These are phyloP conservation scores for Ramicandelaber brevisporus DNA, from an alignment of 192 early-diverging fungal species.

Conservation along the genomic window DNA sequence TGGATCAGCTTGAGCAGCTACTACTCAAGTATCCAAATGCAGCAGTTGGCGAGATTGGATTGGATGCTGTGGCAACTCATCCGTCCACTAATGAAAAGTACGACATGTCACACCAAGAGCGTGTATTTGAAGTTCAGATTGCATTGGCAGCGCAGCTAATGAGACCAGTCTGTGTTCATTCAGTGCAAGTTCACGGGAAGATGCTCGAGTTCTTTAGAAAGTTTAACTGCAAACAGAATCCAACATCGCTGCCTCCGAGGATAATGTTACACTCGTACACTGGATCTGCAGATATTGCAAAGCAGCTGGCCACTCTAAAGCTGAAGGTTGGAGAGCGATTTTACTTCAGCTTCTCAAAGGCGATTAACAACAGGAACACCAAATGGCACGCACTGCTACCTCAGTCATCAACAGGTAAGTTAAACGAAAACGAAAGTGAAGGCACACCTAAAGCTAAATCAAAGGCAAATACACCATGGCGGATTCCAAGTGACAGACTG, in stretches of 20 bases:
- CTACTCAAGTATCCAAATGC: background rate
- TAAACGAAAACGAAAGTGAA: no score
- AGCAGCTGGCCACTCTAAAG: background rate
- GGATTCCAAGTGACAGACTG: conserved; percentile 2
- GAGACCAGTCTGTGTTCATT: conserved; percentile 1
- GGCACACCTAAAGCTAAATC: conserved; percentile 2
- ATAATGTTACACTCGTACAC: conserved; percentile 4
- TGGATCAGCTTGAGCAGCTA: background rate
- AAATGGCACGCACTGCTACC: no score
- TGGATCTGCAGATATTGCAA: background rate
- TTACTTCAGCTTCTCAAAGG: conserved; percentile 2
- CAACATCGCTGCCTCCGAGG: background rate
- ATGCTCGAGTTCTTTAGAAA: background rate
- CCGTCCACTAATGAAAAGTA: background rate
- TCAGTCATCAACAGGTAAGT: no score
- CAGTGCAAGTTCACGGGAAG: background rate
- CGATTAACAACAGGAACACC: no score
- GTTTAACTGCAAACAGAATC: background rate
- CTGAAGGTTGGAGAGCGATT: background rate
- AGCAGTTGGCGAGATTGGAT: conserved; percentile 2
- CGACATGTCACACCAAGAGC: background rate
- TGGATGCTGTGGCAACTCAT: conserved; percentile 1
- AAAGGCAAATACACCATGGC: background rate
- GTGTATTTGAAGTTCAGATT: background rate
- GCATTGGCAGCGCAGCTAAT: background rate